Base-by-base conservation (phyloP, 345 rosid species). In the Populus davidiana region DNA sequence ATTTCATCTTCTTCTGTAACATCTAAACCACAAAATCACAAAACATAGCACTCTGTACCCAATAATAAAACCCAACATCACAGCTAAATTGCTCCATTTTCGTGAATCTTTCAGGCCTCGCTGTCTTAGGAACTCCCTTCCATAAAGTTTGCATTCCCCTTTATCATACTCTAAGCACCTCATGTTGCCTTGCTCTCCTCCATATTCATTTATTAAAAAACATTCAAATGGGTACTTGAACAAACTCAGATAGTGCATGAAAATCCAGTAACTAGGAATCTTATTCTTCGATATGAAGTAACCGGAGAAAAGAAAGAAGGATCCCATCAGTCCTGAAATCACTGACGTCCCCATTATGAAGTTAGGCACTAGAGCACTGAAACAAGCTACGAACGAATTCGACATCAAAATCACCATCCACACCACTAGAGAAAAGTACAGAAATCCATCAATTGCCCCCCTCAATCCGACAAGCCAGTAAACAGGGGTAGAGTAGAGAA, bases 301-400 rank as follows among this genome's bases (percentile, higher is more conserved):
- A 2, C 98, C 96, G 1, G 97, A 94, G 47, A 94, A 94, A 9
- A 94, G 91, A 79, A 94, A 94, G 88, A 94, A 94, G 35, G 98
- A 94, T 66, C 97, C 98, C 90, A 94, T 89, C 18, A 94, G 84
- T 33, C 98, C 97, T 39, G 97, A 78, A 77, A 94, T 94, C 23
- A 93, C 89, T 44, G 98, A 94, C 71, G 90, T 92, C 56, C 97
- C 98, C 97, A 90, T 91, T 73, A 94, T 93, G 85, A 94, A 94
- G 80, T 93, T 93, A 9, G 96, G 98, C 73, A 93, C 97, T 14
- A 94, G 91, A 11, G 94, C 97, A 83, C 98, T 91, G 81, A 94
- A 91, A 83, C 98, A 91, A 20, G 95, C 92, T 25, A 93, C 97
- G 25, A 94, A 91, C 7, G 98, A 94, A 79, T 93, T 93, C 31